Base-by-base conservation (phyloP, 257 asterid genomes). In the Pogostemon cablin region DNA sequence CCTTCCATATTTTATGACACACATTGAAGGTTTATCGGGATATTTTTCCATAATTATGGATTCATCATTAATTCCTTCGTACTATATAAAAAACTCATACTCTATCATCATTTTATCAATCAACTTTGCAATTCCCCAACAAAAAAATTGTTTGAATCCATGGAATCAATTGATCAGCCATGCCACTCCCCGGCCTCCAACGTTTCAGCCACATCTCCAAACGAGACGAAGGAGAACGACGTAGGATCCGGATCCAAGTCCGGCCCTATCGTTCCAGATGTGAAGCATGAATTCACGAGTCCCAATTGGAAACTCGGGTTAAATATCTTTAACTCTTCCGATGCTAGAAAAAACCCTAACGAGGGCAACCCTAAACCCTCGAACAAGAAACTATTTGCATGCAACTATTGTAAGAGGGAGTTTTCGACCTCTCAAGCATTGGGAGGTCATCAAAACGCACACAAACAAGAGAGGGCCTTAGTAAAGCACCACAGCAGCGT, bases 391-490 rank as follows among this genome's bases (percentile, higher is more conserved):
- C 71, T 77, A 2, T 84, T 85, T 79, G 63, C 86, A 0, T 90
- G 96, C 63, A 77, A 15, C 59, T 86, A 76, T 11, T 90, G 96
- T 55, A 80, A 78, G 73, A 76, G 88, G 62, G 84, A 81, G 43
- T 90, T 90, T 73, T 84, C 89, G 34, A 85, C 95, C 17, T 84
- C 88, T 0, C 95, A 90, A 48, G 95, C 96, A 5, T 56, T 86
- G 66, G 96, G 92, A 5, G 95, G 96, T 55, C 95, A 90, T 67
- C 96, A 90, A 41, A 90, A 90, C 12, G 96, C 92, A 0, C 96
- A 90, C 72, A 90, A 87, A 52, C 85, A 90, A 56, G 90, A 90
- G 74, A 70, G 89, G 17, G 88, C 90, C 1, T 3, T 78, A 56
- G 87, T 83, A 39, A 90, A 86, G 74, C 80, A 78, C 65, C 77